These are phyloP conservation scores for Fallopia convolvulus DNA, from an alignment of 148 eudicot species.

Conservation along the genomic window DNA sequence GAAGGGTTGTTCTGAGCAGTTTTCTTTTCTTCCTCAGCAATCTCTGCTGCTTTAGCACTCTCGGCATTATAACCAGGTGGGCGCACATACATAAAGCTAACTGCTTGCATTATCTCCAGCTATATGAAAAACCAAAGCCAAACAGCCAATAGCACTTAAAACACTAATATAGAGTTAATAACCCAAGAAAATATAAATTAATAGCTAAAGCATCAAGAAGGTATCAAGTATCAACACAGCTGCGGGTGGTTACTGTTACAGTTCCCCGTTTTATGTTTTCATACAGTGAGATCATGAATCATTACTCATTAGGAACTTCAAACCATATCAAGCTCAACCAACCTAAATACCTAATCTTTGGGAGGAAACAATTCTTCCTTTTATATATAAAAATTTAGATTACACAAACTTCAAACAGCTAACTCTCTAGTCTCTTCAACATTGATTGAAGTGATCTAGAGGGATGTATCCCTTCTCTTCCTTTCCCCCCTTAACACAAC, in stretches of 20 bases:
- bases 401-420: not conserved
- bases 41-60: constrained; percentile 98
- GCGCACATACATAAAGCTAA: constrained; percentile 96
- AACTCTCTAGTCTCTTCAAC: not conserved
- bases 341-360: not conserved
- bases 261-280: not conserved
- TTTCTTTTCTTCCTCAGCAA: constrained; percentile 50
- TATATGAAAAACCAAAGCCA: constrained; percentile 15
- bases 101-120: constrained; percentile 98
- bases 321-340: not conserved
- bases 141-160: not conserved
- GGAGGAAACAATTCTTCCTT: not conserved
- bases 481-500: not conserved
- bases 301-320: not conserved
- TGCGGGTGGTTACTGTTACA: not conserved
- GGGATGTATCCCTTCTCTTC: not conserved
- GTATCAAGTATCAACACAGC: not conserved
- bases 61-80: constrained; percentile 98
- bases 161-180: not conserved
- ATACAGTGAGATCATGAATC: not conserved
- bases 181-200: not conserved
- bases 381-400: not conserved
- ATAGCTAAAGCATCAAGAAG: too few relatives aligned
- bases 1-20: constrained; percentile 26
- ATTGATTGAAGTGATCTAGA: not conserved